These are phyloP conservation scores for Neurospora sp. DNA, from an alignment of 495 filamentous ascomycete genomes.

Conservation along the genomic window DNA sequence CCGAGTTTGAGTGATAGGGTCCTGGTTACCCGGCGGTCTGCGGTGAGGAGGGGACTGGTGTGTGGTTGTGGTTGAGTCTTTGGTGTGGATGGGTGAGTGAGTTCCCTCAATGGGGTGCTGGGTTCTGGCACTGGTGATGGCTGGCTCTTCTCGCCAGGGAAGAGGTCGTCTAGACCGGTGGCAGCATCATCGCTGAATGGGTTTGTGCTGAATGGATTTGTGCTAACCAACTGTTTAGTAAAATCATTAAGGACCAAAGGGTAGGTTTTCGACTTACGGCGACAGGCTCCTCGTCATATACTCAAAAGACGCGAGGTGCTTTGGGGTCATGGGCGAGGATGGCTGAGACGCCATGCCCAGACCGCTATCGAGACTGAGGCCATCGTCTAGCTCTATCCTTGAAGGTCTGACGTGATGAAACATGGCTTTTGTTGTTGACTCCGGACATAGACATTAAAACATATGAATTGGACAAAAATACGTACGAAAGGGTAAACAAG, in stretches of 20 bases:
- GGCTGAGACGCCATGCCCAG: neutral
- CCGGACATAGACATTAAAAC: neutral
- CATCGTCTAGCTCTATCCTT: neutral
- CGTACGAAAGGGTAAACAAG: neutral
- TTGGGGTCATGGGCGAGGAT: neutral
- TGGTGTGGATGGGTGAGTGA: neutral
- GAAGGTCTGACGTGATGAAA: neutral
- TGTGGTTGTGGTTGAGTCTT: neutral
- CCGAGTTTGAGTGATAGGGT: neutral
- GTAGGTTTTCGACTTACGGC: neutral
- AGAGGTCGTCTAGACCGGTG: neutral
- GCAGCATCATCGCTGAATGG: neutral
- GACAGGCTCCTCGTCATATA: neutral
- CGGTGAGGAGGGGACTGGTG: neutral
- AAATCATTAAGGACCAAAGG: neutral
- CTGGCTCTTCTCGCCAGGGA: neutral
- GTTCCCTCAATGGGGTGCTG: neutral
- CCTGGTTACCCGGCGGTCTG: slow-evolving; percentile 5
- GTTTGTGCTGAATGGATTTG: neutral
- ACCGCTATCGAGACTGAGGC: neutral
- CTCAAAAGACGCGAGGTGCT: neutral
- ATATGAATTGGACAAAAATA: neutral
- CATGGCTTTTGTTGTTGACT: neutral
- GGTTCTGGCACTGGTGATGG: neutral
- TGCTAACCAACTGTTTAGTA: neutral